phyloP scores from a whole-genome alignment of 306 rosid genomes.

The Cucurbita argyrosperma region DNA sequence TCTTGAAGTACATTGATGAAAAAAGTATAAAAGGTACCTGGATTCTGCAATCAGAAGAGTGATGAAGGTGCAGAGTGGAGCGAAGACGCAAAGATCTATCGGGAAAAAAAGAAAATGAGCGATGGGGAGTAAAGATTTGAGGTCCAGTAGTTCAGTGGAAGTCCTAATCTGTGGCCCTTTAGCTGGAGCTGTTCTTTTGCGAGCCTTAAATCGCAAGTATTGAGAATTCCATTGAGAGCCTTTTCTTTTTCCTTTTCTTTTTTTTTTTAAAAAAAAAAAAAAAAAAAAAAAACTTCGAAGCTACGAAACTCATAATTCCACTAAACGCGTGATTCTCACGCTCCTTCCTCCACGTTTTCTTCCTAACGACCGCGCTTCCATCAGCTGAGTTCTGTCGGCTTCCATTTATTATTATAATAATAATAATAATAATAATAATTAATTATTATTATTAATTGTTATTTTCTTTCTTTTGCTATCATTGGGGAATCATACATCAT shows the following conservation, averaged over 20 bases:
- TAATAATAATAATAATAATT: no score
- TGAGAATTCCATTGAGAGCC: neutral
- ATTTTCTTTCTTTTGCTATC: neutral
- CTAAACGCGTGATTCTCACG: slow-evolving; percentile 29
- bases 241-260: neutral
- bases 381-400: slow-evolving; percentile 9
- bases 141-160: slow-evolving; percentile 3
- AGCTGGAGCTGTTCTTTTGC: neutral
- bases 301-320: slow-evolving; percentile 4
- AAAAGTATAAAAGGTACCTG: neutral
- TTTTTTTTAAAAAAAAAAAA: neutral
- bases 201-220: slow-evolving; percentile 6
- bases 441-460: neutral
- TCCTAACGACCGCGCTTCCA: slow-evolving; percentile 5
- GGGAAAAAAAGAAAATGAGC: neutral
- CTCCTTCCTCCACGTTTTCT: slow-evolving; percentile 1
- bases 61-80: neutral
- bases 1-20: neutral
- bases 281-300: neutral
- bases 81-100: neutral
- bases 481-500: neutral
- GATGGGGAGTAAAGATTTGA: neutral
- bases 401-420: neutral
- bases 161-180: neutral
- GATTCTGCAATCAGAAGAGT: neutral